These are phyloP conservation scores for Xylaria bambusicola DNA, from an alignment of 495 filamentous ascomycete genomes.

Conservation along the genomic window DNA sequence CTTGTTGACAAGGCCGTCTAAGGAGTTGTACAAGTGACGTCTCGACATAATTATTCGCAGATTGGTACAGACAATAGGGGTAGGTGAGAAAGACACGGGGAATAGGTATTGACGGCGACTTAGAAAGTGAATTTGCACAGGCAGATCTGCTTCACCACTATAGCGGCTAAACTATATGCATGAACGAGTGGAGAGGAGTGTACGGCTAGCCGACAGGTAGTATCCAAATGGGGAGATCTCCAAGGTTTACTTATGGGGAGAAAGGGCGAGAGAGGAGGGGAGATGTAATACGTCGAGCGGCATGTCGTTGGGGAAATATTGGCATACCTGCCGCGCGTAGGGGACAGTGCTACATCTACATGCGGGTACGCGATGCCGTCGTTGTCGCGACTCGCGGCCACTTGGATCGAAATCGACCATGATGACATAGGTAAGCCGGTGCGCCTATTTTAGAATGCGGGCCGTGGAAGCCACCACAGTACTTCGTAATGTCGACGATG, in stretches of 20 bases:
- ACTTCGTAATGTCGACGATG: background rate
- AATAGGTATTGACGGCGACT: background rate
- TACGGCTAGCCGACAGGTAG: background rate
- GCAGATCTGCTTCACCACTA: slow-evolving; percentile 1
- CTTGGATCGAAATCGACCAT: background rate
- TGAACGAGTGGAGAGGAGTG: background rate
- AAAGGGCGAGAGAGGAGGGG: background rate
- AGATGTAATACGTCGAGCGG: slow-evolving; percentile 10
- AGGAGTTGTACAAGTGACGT: slow-evolving; percentile 46
- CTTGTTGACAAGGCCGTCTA: slow-evolving; percentile 56
- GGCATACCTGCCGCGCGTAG: background rate
- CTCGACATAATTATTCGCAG: slow-evolving; percentile 43
- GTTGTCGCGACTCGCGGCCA: background rate
- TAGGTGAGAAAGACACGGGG: too few species aligned
- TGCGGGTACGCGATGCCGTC: slow-evolving; percentile 4
- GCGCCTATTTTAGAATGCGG: background rate
- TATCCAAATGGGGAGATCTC: slow-evolving; percentile 8
- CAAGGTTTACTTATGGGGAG: slow-evolving; percentile 11
- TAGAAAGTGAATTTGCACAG: background rate
- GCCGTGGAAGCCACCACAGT: background rate
- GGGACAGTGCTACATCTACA: background rate
- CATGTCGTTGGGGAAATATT: slow-evolving; percentile 9
- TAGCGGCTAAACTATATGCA: background rate
- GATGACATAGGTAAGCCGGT: slow-evolving; percentile 13
- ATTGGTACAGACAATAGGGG: background rate